These are phyloP conservation scores for Diplodia mutila DNA, from an alignment of 2,329 filamentous ascomycete species.

Conservation along the genomic window DNA sequence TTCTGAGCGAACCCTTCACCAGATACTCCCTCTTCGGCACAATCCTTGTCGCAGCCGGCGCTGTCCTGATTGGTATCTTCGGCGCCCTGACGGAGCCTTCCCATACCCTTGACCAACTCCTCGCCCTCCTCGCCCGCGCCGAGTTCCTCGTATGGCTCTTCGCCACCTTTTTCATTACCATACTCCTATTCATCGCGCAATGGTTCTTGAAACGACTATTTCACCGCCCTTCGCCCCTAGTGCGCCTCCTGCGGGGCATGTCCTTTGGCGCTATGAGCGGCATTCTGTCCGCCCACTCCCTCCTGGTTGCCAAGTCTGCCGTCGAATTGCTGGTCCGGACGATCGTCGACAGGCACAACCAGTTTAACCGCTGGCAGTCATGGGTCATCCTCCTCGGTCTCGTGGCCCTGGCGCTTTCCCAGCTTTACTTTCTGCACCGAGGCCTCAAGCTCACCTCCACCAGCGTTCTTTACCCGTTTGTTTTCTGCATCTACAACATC, in stretches of 20 bases:
- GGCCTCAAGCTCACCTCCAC: conserved; percentile 95
- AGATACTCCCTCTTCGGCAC: conserved; percentile 91
- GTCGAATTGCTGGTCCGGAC: conserved; percentile 92
- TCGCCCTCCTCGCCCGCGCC: conserved; percentile 71
- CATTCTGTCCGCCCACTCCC: conserved; percentile 88
- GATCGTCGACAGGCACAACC: conserved; percentile 81
- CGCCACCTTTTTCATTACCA: conserved; percentile 73
- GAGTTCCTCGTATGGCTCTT: conserved; percentile 90
- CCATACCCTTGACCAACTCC: conserved; percentile 80
- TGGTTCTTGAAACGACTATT: conserved; percentile 45
- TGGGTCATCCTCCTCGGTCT: conserved; percentile 88
- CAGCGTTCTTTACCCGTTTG: conserved; percentile 91
- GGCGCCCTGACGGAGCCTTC: conserved; percentile 92
- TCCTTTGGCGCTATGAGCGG: conserved; percentile 86
- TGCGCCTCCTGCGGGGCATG: conserved; percentile 79
- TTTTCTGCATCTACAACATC: conserved; percentile 99
- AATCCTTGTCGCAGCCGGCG: conserved; percentile 81
- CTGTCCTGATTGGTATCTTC: conserved; percentile 90
- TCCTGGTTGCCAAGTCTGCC: conserved; percentile 93
- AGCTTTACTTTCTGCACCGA: conserved; percentile 93
- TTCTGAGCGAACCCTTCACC: conserved; percentile 92
- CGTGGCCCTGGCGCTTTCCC: conserved; percentile 78
- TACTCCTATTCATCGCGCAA: conserved; percentile 63
- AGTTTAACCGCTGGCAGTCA: conserved; percentile 93
- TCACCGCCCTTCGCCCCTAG: conserved; percentile 58